Percentiles rank a stretch among this genome's conserved stretches.
phyloP scores from a whole-genome alignment of 2,329 filamentous ascomycete genomes.

The Hypoxylon sp. region DNA sequence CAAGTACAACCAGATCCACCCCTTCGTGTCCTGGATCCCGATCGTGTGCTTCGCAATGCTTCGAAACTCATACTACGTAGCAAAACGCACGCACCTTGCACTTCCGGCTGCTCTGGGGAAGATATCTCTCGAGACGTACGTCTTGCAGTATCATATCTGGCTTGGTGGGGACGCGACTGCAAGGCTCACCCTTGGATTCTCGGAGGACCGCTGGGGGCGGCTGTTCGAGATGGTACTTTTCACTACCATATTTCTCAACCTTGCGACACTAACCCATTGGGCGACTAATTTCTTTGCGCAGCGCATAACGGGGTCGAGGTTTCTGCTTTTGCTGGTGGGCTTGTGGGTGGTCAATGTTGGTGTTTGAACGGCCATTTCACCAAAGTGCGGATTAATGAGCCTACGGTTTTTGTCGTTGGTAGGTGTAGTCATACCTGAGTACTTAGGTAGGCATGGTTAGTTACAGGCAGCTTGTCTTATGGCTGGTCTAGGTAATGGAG shows the following conservation, averaged over 20 bases:
- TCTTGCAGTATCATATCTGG: slow-evolving; percentile 72
- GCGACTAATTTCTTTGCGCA: slow-evolving; percentile 43
- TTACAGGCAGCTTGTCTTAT: background rate
- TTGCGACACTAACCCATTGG: slow-evolving; percentile 43
- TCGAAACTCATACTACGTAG: slow-evolving; percentile 61
- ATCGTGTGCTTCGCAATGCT: slow-evolving; percentile 65
- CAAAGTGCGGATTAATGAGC: background rate
- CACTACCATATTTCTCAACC: slow-evolving; percentile 44
- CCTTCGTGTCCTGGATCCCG: slow-evolving; percentile 66
- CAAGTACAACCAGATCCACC: slow-evolving; percentile 64
- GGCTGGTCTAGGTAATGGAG: background rate
- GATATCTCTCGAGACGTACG: slow-evolving; percentile 69
- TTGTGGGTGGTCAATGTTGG: slow-evolving; percentile 47
- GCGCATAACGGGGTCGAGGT: background rate
- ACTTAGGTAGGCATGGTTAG: background rate
- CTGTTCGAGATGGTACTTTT: slow-evolving; percentile 46
- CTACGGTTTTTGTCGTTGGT: background rate
- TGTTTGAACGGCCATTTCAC: slow-evolving; percentile 36
- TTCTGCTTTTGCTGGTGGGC: slow-evolving; percentile 23
- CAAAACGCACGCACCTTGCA: slow-evolving; percentile 57
- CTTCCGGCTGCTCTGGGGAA: slow-evolving; percentile 67
- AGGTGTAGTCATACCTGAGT: background rate
- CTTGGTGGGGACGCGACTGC: slow-evolving; percentile 69
- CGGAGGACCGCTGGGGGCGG: slow-evolving; percentile 20
- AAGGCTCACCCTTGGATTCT: slow-evolving; percentile 54